Conservation (phyloP, 2,329 filamentous ascomycete genomes). For the Trichoderma brevicompactum region DNA sequence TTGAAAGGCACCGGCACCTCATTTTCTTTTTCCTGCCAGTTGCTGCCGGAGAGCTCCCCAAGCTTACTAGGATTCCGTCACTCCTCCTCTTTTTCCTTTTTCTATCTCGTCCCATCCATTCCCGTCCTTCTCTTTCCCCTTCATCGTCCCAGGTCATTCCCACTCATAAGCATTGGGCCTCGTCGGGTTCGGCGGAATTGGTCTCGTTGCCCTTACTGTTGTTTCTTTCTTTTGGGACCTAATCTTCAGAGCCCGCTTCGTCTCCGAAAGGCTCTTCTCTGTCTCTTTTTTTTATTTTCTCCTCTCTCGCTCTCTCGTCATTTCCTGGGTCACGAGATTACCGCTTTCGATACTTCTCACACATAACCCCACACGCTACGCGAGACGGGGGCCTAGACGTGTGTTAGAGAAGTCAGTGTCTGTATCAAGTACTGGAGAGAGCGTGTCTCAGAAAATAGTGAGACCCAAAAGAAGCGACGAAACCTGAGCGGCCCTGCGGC, state of each 20-base stretch:
- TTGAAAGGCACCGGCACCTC: conserved; percentile 26
- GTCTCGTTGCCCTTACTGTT: not conserved
- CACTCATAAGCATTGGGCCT: conserved; percentile 9
- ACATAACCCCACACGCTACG: conserved; percentile 24
- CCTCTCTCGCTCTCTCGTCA: not conserved
- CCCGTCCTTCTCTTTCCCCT: not conserved
- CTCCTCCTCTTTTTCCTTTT: conserved; percentile 25
- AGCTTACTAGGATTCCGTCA: conserved; percentile 23
- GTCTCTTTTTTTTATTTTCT: not conserved
- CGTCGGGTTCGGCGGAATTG: conserved; percentile 22
- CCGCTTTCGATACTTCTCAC: conserved; percentile 18
- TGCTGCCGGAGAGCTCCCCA: conserved; percentile 18
- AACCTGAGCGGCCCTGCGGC: conserved; percentile 7
- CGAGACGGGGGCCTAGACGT: conserved; percentile 15
- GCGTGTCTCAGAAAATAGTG: conserved; percentile 22
- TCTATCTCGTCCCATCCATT: conserved; percentile 17
- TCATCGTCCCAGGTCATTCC: not conserved
- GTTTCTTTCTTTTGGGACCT: not conserved
- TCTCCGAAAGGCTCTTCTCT: not conserved
- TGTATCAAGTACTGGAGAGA: conserved; percentile 11
- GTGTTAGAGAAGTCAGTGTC: conserved; percentile 12
- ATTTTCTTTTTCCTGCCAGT: conserved; percentile 24
- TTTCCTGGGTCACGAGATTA: conserved; percentile 17
- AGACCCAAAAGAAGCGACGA: conserved; percentile 20
- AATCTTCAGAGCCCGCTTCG: not conserved